A percentile compares a stretch with the other conserved stretches of the same genome.
Conservation (phyloP, 164 flowering plant genomes). For the Saururus chinensis region DNA sequence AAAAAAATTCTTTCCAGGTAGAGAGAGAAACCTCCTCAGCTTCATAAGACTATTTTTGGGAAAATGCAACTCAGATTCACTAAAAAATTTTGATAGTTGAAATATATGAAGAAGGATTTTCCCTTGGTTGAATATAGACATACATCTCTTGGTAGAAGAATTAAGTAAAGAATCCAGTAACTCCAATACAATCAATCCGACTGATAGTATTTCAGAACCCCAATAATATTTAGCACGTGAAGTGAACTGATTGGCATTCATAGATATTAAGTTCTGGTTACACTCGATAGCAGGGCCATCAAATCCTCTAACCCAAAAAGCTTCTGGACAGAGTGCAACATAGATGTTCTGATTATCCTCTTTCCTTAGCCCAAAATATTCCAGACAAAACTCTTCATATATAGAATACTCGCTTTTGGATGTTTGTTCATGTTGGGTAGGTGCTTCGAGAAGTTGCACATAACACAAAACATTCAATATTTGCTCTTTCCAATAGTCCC, state of each 20-base stretch:
- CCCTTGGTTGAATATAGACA: constrained; percentile 20
- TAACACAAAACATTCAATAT: constrained; percentile 20
- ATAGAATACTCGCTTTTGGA: neutral
- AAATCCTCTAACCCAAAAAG: constrained; percentile 35
- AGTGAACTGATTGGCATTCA: constrained; percentile 26
- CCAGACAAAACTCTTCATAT: constrained; percentile 34
- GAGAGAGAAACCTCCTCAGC: constrained; percentile 14
- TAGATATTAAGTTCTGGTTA: constrained; percentile 13
- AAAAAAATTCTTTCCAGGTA: constrained; percentile 17
- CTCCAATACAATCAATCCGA: constrained; percentile 31
- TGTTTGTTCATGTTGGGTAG: constrained; percentile 8
- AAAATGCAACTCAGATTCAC: constrained; percentile 11
- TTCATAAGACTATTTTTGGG: constrained; percentile 2
- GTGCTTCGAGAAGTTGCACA: constrained; percentile 15
- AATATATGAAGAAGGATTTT: constrained; percentile 15
- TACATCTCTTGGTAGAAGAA: constrained; percentile 5
- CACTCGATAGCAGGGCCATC: constrained; percentile 9
- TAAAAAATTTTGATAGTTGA: constrained; percentile 26
- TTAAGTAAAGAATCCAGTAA: constrained; percentile 24
- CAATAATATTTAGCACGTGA: constrained; percentile 25
- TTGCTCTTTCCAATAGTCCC: constrained; percentile 40
- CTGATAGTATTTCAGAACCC: constrained; percentile 23
- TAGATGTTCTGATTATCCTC: constrained; percentile 13
- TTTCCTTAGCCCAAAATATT: constrained; percentile 43
- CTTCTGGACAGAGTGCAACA: constrained; percentile 25